Evolutionary conservation across 805 yeast species (phyloP).

Genomic region (Candida sanyiensis): DNA sequence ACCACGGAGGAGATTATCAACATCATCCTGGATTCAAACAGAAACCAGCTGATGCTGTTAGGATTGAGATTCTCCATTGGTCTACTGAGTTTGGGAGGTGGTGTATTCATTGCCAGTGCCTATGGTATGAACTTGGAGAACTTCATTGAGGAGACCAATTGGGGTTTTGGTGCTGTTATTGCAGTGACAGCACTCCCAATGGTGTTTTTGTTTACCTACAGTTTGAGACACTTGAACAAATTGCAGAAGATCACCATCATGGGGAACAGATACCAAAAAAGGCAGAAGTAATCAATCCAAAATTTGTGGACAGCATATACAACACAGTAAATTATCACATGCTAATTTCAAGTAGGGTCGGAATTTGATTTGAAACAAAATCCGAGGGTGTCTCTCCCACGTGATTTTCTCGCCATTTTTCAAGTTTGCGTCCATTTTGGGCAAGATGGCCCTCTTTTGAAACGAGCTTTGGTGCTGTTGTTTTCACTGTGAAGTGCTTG

Average conservation of each 20-base stretch:
- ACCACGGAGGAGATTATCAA: conserved; percentile 95
- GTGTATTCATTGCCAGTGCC: conserved; percentile 75
- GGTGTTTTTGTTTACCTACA: conserved; percentile 42
- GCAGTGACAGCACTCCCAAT: conserved; percentile 37
- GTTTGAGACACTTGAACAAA: conserved; percentile 52
- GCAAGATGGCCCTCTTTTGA: not conserved
- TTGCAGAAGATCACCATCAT: conserved; percentile 73
- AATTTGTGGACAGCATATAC: too few species aligned
- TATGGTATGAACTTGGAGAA: conserved; percentile 97
- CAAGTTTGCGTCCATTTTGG: not conserved
- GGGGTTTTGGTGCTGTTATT: conserved; percentile 57
- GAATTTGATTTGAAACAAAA: not conserved
- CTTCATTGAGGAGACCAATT: conserved; percentile 75
- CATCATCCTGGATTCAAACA: conserved; percentile 85
- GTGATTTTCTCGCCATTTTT: not conserved
- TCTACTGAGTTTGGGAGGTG: conserved; percentile 72
- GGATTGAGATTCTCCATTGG: conserved; percentile 83
- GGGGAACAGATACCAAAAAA: conserved; percentile 29
- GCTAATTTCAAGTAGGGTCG: not conserved
- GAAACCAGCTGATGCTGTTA: conserved; percentile 86
- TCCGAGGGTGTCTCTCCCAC: not conserved
- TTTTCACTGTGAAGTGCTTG: not conserved
- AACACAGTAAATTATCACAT: conserved; percentile 4
- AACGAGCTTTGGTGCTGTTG: not conserved
- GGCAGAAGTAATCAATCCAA: conserved; percentile 2